phyloP scores from a whole-genome alignment of 345 rosid genomes.

The Salix brachista region DNA sequence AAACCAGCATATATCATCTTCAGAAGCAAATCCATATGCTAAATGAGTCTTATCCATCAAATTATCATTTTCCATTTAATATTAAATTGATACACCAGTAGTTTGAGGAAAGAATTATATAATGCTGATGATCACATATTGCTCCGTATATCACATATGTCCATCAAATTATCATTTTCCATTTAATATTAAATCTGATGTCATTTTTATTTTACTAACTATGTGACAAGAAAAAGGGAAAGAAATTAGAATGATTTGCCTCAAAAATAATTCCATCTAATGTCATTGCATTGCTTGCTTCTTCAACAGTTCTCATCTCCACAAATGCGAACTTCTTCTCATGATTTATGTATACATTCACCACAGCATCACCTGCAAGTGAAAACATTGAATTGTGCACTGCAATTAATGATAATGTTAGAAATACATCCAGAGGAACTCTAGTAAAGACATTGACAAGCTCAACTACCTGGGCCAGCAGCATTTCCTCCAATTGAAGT shows the following conservation, averaged over 20 bases:
- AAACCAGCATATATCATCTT: neutral
- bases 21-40: neutral
- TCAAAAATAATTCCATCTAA: conserved; percentile 22
- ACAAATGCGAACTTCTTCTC: conserved; percentile 22
- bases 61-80: neutral
- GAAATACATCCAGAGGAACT: neutral
- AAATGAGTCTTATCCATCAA: neutral
- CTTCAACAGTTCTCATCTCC: conserved; percentile 24
- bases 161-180: neutral
- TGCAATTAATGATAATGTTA: neutral
- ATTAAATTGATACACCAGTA: neutral
- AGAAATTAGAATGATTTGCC: neutral
- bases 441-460: neutral
- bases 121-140: neutral
- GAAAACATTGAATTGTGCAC: neutral
- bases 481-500: conserved; percentile 48
- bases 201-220: neutral
- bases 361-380: conserved; percentile 33
- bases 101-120: neutral
- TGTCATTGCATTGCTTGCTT: conserved; percentile 26
- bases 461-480: conserved; percentile 46
- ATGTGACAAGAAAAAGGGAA: neutral
- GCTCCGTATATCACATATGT: neutral
- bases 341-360: conserved; percentile 24
- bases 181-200: no score